These are phyloP conservation scores for Pythium sukuiense DNA, from an alignment of 352 stramenopile species.

Conservation along the genomic window DNA sequence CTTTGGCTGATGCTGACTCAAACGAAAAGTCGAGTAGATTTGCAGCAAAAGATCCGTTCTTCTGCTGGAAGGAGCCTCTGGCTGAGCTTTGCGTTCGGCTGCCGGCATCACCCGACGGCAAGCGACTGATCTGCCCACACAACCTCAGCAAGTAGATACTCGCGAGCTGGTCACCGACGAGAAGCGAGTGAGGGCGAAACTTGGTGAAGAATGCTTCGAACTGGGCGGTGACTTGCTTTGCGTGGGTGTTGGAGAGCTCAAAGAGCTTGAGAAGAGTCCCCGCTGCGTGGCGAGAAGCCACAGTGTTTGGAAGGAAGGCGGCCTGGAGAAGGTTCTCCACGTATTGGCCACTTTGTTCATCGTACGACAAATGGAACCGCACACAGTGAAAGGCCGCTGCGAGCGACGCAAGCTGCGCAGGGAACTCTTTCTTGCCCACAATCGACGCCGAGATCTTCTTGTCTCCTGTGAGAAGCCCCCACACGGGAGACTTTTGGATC, in stretches of 20 bases:
- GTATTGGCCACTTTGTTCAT: constrained; percentile 32
- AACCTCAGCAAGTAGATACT: constrained; percentile 68
- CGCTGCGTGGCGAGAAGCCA: constrained; percentile 58
- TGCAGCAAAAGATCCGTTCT: constrained; percentile 14
- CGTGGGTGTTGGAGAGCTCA: constrained; percentile 36
- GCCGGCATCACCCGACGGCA: constrained; percentile 25
- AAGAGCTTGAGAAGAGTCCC: constrained; percentile 57
- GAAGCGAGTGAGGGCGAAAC: constrained; percentile 45
- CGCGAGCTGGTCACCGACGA: constrained; percentile 55
- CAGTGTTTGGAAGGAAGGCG: constrained; percentile 46
- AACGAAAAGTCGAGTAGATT: constrained; percentile 62
- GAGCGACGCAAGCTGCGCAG: constrained; percentile 50
- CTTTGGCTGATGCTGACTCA: constrained; percentile 19
- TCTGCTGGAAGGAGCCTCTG: constrained; percentile 2
- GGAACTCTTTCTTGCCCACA: constrained; percentile 53
- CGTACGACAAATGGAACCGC: constrained; percentile 45
- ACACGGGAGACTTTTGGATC: constrained; percentile 56
- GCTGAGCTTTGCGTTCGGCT: constrained; percentile 1
- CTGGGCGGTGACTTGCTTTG: constrained; percentile 40
- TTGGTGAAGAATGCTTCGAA: constrained; percentile 58
- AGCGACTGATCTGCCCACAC: constrained; percentile 54
- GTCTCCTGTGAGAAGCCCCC: constrained; percentile 39
- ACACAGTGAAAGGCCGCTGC: constrained; percentile 53
- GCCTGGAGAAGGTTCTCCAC: constrained; percentile 59
- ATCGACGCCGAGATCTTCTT: constrained; percentile 49